Base-by-base conservation (phyloP, 163 green algal species). In the Chloromonas sp. region DNA sequence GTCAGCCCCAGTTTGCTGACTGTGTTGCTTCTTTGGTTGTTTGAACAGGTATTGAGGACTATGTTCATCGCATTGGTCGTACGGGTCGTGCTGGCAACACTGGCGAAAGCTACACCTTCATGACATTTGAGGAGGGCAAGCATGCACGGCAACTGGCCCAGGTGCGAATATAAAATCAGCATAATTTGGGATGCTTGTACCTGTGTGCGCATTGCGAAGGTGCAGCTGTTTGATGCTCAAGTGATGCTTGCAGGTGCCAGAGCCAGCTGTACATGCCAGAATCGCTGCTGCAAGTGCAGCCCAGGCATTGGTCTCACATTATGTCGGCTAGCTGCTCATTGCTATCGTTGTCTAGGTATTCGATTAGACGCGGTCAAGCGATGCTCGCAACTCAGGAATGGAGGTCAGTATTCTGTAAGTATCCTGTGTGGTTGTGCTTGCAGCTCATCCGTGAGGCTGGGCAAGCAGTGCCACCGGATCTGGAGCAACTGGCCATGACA, bases 41-140 rank as follows among this genome's bases (percentile, higher is more conserved):
- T 36, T 36, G 36, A 36, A 36, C 60, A 83, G 90, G 92, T n/a
- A 90, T 95, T 3, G 95, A 98, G 90, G 95, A 98, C 89, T 99
- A 99, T 89, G 92, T 99, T 58, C 97, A 99, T 88, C 93, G 97
- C 87, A 99, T 99, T 83, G 97, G 97, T 13, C 95, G 97, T 66
- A 99, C 97, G 8, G 97, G 96, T 3, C 93, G 97, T 70, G 97
- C 97, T 1, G 97, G 97, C 58, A 92, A 92, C 3, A 95, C 90
- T 1, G 96, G 96, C 61, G 93, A 95, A 79, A 88, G 92, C 0
- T 92, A 91, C 87, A 95, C 93, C 0, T 94, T 98, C 71, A 94
- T 96, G 85, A 95, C 93, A 0, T 61, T 66, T 1, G 85, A 90
- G 66, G 94, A 97, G 80, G 86, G 84, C 81, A 95, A 95, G 89